These are phyloP conservation scores for Diaporthe sp. DNA, from an alignment of 2,329 filamentous ascomycete genomes.

Conservation along the genomic window DNA sequence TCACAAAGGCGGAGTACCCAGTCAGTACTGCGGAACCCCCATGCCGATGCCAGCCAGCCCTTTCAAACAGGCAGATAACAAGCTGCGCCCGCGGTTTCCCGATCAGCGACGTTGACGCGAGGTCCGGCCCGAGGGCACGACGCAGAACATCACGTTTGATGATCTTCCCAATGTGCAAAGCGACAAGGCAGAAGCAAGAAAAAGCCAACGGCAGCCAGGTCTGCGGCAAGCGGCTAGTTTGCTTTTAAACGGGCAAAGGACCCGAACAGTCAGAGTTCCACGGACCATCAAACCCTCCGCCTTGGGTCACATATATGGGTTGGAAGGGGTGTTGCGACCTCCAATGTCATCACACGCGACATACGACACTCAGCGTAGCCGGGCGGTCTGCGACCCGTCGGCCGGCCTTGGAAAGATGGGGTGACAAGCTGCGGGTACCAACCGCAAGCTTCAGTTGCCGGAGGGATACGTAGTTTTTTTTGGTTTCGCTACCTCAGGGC, in stretches of 20 bases:
- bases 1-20: neutral
- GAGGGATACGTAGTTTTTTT: neutral
- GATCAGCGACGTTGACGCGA: conserved; percentile 13
- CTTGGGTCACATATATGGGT: neutral
- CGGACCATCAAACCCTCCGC: neutral
- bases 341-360: neutral
- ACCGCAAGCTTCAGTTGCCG: neutral
- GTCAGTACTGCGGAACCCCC: neutral
- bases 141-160: neutral
- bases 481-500: neutral
- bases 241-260: neutral
- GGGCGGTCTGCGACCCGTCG: conserved; percentile 11
- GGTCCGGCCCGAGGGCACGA: conserved; percentile 3
- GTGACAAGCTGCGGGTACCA: neutral
- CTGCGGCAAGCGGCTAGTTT: neutral
- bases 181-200: too few species aligned
- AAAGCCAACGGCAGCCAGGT: neutral
- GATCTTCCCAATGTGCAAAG: neutral
- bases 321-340: neutral
- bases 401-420: neutral
- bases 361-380: conserved; percentile 5
- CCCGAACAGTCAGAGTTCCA: neutral
- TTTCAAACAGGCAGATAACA: neutral
- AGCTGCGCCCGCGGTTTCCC: neutral
- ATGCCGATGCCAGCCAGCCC: neutral